Percentiles rank a stretch among this genome's conserved stretches.
These are phyloP conservation scores for Glarea lozoyensis DNA, from an alignment of 495 filamentous ascomycete genomes.

Conservation along the genomic window DNA sequence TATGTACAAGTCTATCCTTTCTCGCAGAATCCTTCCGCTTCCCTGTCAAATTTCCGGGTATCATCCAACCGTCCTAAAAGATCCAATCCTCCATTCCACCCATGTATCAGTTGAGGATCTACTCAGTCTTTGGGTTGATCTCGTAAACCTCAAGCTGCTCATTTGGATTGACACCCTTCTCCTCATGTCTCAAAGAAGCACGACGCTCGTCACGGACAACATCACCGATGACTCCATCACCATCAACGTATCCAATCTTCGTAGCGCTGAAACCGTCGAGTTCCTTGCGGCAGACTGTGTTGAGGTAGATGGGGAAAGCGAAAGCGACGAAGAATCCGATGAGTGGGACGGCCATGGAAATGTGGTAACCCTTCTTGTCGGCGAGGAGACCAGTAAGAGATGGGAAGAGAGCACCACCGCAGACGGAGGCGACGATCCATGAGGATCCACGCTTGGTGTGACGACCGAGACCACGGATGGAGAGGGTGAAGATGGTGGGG, in stretches of 20 bases:
- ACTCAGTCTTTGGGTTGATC: too few species aligned
- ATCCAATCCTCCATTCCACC: too few species aligned
- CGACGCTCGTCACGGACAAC: neutral
- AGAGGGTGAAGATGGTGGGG: conserved; percentile 60
- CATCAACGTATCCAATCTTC: conserved; percentile 11
- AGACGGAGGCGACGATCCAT: conserved; percentile 53
- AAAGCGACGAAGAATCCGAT: conserved; percentile 23
- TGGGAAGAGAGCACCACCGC: conserved; percentile 56
- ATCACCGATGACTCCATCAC: conserved; percentile 9
- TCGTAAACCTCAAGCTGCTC: neutral
- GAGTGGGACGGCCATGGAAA: conserved; percentile 27
- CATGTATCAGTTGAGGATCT: too few species aligned
- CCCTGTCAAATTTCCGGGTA: too few species aligned
- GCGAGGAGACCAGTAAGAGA: conserved; percentile 52
- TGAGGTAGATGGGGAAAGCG: conserved; percentile 26
- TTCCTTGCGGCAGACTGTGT: conserved; percentile 12
- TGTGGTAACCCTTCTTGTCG: conserved; percentile 23
- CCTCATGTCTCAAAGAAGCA: conserved; percentile 3
- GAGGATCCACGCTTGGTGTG: conserved; percentile 60
- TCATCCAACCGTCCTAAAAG: too few species aligned
- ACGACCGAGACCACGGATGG: conserved; percentile 59
- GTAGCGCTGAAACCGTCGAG: conserved; percentile 9
- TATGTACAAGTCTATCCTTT: too few species aligned
- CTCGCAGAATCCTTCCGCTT: too few species aligned
- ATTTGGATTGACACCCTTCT: conserved; percentile 1